phyloP scores from a whole-genome alignment of 495 filamentous ascomycete genomes.

The Penicillium flavigenum region DNA sequence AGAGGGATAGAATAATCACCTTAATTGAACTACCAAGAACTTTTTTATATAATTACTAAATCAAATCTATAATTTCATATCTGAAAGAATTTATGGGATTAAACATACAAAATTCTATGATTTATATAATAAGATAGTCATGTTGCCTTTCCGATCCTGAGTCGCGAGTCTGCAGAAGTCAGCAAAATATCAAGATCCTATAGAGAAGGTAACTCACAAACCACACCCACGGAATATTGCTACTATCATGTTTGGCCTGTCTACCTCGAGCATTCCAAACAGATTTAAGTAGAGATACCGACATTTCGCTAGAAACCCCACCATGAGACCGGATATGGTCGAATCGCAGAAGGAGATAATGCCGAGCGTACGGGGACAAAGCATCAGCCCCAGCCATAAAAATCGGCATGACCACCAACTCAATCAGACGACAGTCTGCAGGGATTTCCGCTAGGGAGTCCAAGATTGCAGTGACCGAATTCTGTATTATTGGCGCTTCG shows the following conservation, averaged over 20 bases:
- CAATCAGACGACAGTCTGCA: slow-evolving; percentile 26
- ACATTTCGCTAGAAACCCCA: slow-evolving; percentile 32
- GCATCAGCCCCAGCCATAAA: slow-evolving; percentile 42
- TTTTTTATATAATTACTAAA: background rate
- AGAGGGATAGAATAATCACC: background rate
- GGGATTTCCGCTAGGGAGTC: slow-evolving; percentile 37
- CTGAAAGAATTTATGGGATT: background rate
- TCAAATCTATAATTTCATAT: background rate
- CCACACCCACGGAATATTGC: slow-evolving; percentile 37
- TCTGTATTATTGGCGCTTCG: slow-evolving; percentile 27
- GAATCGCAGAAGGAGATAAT: slow-evolving; percentile 35
- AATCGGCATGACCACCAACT: slow-evolving; percentile 36
- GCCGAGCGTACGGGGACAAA: slow-evolving; percentile 33
- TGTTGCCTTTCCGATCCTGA: slow-evolving; percentile 20
- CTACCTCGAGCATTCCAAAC: slow-evolving; percentile 37
- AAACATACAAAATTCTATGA: background rate
- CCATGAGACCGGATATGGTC: slow-evolving; percentile 33
- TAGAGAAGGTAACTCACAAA: slow-evolving; percentile 33
- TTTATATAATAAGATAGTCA: slow-evolving; percentile 31
- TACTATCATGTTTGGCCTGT: slow-evolving; percentile 24
- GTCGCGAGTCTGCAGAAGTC: slow-evolving; percentile 21
- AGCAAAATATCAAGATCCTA: background rate
- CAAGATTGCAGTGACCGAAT: slow-evolving; percentile 32
- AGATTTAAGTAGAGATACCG: slow-evolving; percentile 28
- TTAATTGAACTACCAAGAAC: background rate